Evolutionary conservation across 2,329 filamentous ascomycete genomes (phyloP).

Genomic region (Xylariaceae sp.): DNA sequence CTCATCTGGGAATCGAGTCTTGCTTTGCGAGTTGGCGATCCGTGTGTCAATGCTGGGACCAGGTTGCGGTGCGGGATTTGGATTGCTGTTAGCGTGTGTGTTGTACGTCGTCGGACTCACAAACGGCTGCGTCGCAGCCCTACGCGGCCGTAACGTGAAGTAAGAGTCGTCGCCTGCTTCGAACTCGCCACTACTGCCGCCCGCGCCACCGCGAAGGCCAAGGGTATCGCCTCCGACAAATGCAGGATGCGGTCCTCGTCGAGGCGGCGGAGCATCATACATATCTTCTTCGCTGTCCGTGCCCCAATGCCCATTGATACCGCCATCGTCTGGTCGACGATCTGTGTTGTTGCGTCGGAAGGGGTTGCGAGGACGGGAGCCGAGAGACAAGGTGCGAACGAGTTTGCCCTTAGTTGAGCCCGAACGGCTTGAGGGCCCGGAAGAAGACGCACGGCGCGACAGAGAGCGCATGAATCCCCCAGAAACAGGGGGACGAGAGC

Average conservation of each 20-base stretch:
- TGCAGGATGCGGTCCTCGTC: slow-evolving; percentile 26
- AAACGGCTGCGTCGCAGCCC: slow-evolving; percentile 21
- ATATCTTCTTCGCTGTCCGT: slow-evolving; percentile 33
- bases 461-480: slow-evolving; percentile 42
- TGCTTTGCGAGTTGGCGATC: slow-evolving; percentile 3
- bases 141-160: slow-evolving; percentile 42
- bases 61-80: background rate
- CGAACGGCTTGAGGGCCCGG: slow-evolving; percentile 32
- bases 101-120: slow-evolving; percentile 1
- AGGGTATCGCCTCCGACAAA: slow-evolving; percentile 19
- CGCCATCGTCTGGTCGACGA: slow-evolving; percentile 42
- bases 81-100: slow-evolving; percentile 11
- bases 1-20: background rate
- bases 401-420: slow-evolving; percentile 33
- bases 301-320: slow-evolving; percentile 53
- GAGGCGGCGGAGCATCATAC: slow-evolving; percentile 11
- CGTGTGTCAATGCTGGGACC: background rate
- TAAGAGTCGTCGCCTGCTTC: slow-evolving; percentile 53
- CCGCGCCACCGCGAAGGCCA: slow-evolving; percentile 23
- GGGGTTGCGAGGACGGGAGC: slow-evolving; percentile 38
- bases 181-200: slow-evolving; percentile 35
- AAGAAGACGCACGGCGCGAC: slow-evolving; percentile 34
- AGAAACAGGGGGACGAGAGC: slow-evolving; percentile 46
- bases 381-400: slow-evolving; percentile 58
- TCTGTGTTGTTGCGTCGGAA: slow-evolving; percentile 37